phyloP scores from a whole-genome alignment of 164 flowering plant species.

The Stephania japonica region DNA sequence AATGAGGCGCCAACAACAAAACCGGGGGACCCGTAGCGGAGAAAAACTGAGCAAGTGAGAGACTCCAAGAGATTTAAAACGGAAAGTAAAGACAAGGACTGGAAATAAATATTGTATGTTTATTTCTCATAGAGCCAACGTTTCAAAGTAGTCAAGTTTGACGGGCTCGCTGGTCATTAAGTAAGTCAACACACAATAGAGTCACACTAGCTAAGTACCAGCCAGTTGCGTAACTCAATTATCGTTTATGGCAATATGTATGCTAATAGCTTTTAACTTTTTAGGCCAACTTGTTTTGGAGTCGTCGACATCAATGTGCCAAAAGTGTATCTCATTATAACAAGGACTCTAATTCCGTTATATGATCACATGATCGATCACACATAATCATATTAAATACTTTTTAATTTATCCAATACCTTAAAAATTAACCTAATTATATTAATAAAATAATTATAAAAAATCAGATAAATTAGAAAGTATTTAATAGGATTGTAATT shows the following conservation, averaged over 20 bases:
- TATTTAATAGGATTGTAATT: too few relatives aligned
- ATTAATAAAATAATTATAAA: too few relatives aligned
- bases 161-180: conserved; percentile 3
- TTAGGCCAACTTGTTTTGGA: not conserved
- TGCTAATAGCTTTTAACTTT: not conserved
- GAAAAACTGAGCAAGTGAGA: too few relatives aligned
- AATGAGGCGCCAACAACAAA: too few relatives aligned
- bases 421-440: too few relatives aligned
- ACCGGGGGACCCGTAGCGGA: too few relatives aligned
- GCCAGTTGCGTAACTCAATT: not conserved
- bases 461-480: too few relatives aligned
- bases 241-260: not conserved
- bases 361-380: too few relatives aligned
- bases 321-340: too few relatives aligned
- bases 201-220: not conserved
- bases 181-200: not conserved
- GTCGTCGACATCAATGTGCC: not conserved
- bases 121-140: not conserved
- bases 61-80: not conserved
- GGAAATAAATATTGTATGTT: not conserved
- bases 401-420: too few relatives aligned
- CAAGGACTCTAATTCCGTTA: too few relatives aligned
- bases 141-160: not conserved
- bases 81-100: not conserved
- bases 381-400: too few relatives aligned